phyloP scores from a whole-genome alignment of 345 rosid species.

The Brassica juncea region DNA sequence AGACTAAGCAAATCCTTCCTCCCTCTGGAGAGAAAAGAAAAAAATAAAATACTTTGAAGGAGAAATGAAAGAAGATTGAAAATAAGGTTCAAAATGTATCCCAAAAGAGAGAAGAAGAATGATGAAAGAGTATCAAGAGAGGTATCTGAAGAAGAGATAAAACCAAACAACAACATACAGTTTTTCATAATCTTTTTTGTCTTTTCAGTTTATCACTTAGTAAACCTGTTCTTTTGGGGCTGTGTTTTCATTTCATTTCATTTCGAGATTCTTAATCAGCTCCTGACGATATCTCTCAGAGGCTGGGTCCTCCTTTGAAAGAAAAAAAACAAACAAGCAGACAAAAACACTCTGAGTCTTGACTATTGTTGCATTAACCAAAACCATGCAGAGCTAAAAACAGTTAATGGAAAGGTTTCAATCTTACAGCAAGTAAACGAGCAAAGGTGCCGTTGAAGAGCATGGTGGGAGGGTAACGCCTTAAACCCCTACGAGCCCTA shows the following conservation, averaged over 20 bases:
- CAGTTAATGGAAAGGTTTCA: background rate
- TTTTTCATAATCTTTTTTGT: background rate
- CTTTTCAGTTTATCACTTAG: background rate
- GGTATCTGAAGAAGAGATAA: background rate
- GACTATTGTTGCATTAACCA: conserved; percentile 10
- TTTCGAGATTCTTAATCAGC: conserved; percentile 27
- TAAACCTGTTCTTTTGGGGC: background rate
- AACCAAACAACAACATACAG: conserved; percentile 14
- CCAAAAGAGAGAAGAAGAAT: conserved; percentile 4
- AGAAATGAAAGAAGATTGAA: background rate
- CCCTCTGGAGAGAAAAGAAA: background rate
- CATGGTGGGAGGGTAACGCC: conserved; percentile 22
- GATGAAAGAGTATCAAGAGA: background rate
- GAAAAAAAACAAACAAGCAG: background rate
- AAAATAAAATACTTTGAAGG: background rate
- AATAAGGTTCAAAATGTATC: background rate
- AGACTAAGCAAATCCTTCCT: conserved; percentile 8
- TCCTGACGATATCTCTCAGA: background rate
- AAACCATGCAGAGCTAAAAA: conserved; percentile 4
- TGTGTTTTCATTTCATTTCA: background rate
- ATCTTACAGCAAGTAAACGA: conserved; percentile 32
- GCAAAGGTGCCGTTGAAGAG: conserved; percentile 24
- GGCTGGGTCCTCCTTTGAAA: conserved; percentile 31
- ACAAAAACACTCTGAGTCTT: background rate
- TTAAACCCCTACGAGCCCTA: conserved; percentile 35